Percentiles rank a stretch among this genome's conserved stretches.
Evolutionary conservation across 805 yeast species (phyloP).

Genomic region (Starmerella powellii): DNA sequence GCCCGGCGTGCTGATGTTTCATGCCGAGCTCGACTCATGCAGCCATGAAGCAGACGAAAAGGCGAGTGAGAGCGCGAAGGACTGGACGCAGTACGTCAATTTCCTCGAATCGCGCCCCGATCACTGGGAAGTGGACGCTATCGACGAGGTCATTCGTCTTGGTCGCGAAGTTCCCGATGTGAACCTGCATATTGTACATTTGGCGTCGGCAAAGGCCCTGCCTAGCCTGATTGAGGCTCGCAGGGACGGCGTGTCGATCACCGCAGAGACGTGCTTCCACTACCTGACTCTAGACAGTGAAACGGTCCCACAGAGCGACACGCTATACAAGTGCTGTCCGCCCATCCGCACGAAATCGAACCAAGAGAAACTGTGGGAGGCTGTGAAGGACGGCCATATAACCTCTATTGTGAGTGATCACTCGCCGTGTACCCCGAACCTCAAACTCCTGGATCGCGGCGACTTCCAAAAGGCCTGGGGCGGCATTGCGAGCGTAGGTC

Average conservation of each 20-base stretch:
- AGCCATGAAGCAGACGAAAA: neutral
- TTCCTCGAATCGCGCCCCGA: constrained; percentile 87
- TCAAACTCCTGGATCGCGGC: constrained; percentile 70
- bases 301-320: constrained; percentile 57
- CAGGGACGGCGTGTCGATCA: constrained; percentile 32
- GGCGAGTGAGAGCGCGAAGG: neutral
- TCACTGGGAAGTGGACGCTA: constrained; percentile 73
- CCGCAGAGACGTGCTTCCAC: constrained; percentile 93
- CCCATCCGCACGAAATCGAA: constrained; percentile 74
- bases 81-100: constrained; percentile 44
- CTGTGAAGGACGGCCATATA: constrained; percentile 50
- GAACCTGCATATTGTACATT: constrained; percentile 72
- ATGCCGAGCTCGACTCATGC: constrained; percentile 65
- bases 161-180: constrained; percentile 34
- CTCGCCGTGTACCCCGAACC: constrained; percentile 89
- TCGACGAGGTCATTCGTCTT: constrained; percentile 53
- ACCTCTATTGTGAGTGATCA: constrained; percentile 88
- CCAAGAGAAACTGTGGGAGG: constrained; percentile 65
- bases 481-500: constrained; percentile 85
- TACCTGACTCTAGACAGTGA: constrained; percentile 70
- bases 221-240: constrained; percentile 61
- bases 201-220: constrained; percentile 72
- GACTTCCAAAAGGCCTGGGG: constrained; percentile 95
- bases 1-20: constrained; percentile 75
- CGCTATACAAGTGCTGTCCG: constrained; percentile 90